phyloP scores from a whole-genome alignment of 2,329 filamentous ascomycete species.

The Cephalotrichum gorgonifer region DNA sequence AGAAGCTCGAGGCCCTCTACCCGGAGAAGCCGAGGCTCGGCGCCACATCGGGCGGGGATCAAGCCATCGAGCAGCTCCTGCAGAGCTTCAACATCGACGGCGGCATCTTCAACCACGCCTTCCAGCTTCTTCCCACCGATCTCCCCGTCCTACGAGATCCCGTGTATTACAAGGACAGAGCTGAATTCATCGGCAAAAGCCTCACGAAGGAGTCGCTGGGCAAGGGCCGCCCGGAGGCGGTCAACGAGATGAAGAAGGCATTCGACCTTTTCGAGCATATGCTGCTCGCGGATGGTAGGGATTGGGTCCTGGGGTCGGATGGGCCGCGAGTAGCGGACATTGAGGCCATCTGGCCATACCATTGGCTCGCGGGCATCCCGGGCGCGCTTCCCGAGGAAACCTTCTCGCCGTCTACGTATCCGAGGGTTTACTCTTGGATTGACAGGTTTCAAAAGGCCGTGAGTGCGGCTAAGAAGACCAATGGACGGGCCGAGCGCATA shows the following conservation, averaged over 20 bases:
- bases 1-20: conserved; percentile 49
- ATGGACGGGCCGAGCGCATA: conserved; percentile 27
- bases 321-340: conserved; percentile 54
- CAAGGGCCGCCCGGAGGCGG: conserved; percentile 37
- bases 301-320: conserved; percentile 49
- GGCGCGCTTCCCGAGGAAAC: conserved; percentile 41
- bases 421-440: conserved; percentile 54
- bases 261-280: conserved; percentile 52
- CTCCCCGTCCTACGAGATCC: conserved; percentile 44
- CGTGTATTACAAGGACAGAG: conserved; percentile 47
- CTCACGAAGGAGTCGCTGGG: conserved; percentile 15
- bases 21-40: conserved; percentile 28
- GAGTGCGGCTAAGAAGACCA: conserved; percentile 25
- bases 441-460: conserved; percentile 44
- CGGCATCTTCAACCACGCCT: conserved; percentile 42
- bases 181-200: conserved; percentile 23
- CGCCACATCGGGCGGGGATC: conserved; percentile 24
- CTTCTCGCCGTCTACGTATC: conserved; percentile 43
- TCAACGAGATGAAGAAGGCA: conserved; percentile 40
- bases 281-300: conserved; percentile 53
- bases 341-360: conserved; percentile 57
- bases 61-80: conserved; percentile 43
- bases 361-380: conserved; percentile 51
- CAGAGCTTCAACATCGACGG: conserved; percentile 45
- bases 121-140: conserved; percentile 45